Evolutionary conservation across 2,329 filamentous ascomycete species (phyloP).

Genomic region (Beauveria asiatica): DNA sequence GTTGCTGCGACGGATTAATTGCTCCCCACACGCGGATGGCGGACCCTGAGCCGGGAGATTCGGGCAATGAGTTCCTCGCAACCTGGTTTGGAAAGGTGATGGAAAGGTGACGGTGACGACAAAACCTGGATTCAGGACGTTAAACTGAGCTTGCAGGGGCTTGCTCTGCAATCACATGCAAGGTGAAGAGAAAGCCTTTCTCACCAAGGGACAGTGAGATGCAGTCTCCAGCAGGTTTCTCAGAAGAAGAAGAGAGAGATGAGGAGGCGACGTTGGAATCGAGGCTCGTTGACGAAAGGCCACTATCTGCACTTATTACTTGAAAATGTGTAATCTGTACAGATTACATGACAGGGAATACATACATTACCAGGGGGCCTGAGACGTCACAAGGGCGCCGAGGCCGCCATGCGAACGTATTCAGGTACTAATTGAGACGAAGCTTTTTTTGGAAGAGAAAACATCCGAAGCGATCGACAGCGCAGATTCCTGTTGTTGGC

Average conservation of each 20-base stretch:
- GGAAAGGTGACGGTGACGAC: not conserved
- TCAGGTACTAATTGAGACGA: not conserved
- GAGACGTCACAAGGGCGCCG: not conserved
- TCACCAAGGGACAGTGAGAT: not conserved
- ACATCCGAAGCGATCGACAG: not conserved
- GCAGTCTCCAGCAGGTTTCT: no score
- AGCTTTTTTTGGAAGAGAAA: not conserved
- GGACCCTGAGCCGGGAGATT: not conserved
- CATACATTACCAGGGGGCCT: no score
- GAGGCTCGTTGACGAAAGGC: no score
- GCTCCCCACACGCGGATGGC: slow-evolving; percentile 4
- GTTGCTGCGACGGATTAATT: not conserved
- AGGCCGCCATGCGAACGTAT: not conserved
- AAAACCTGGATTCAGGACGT: not conserved
- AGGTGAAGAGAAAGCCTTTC: not conserved
- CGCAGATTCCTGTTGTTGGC: not conserved
- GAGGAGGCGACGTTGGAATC: no score
- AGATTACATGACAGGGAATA: not conserved
- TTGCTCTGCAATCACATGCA: not conserved
- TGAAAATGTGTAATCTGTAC: not conserved
- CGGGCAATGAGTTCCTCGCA: no score
- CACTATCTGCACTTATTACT: no score
- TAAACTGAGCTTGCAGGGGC: not conserved
- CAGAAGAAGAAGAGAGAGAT: not conserved
- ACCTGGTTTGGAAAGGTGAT: not conserved